A percentile compares a stretch with the other conserved stretches of the same genome.
These are phyloP conservation scores for Geum urbanum DNA, from an alignment of 306 rosid genomes.

Conservation along the genomic window DNA sequence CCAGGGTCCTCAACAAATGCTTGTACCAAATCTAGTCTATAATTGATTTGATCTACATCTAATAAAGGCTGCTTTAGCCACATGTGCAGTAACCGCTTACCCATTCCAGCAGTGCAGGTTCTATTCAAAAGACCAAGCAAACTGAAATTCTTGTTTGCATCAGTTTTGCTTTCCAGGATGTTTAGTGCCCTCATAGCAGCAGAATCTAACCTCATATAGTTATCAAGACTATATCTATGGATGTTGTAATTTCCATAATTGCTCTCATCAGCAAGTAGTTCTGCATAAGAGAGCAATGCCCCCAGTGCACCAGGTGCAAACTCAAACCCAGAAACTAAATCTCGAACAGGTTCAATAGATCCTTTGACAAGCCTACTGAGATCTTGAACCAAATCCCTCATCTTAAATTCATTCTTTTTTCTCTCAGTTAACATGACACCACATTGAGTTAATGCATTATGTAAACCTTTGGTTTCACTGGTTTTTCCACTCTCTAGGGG, in stretches of 20 bases:
- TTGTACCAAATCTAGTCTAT: conserved; percentile 82
- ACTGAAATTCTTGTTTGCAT: conserved; percentile 96
- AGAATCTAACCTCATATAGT: conserved; percentile 88
- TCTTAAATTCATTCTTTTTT: conserved; percentile 81
- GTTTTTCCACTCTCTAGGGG: conserved; percentile 62
- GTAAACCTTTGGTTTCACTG: conserved; percentile 51
- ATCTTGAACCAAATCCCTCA: conserved; percentile 84
- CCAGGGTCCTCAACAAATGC: conserved; percentile 85
- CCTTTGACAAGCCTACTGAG: conserved; percentile 93
- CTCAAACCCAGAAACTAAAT: conserved; percentile 82
- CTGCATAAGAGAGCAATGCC: conserved; percentile 79
- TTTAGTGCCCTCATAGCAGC: conserved; percentile 93
- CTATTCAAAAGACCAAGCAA: conserved; percentile 93
- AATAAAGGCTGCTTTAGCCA: conserved; percentile 96
- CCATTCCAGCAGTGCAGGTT: conserved; percentile 99
- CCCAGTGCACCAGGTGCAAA: conserved; percentile 87
- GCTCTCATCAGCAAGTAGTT: conserved; percentile 83
- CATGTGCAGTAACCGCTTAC: conserved; percentile 81
- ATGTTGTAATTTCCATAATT: conserved; percentile 78
- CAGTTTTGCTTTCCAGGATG: conserved; percentile 82
- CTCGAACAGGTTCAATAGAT: conserved; percentile 82
- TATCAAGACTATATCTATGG: conserved; percentile 69
- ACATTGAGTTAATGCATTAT: conserved; percentile 70
- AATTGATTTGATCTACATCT: conserved; percentile 70
- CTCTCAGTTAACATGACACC: conserved; percentile 88